Base-by-base conservation (phyloP, 306 rosid genomes). In the Dalbergia oliveri region DNA sequence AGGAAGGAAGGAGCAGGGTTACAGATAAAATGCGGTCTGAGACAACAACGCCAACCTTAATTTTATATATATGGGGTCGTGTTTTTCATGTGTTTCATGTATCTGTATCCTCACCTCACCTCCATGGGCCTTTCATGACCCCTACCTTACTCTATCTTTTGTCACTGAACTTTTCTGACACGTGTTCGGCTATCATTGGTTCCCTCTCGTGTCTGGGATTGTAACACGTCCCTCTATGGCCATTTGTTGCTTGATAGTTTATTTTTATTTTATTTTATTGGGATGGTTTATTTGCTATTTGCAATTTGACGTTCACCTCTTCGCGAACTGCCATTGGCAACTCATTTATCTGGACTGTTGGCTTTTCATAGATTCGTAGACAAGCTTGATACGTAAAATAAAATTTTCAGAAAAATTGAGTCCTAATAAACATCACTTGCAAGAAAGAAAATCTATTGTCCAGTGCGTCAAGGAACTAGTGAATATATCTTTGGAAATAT, bases 1-100 rank as follows among this genome's bases (percentile, higher is more conserved):
- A 37, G 41, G 23, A 19, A 37, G 41, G 23, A 19, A 80, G 66
- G 66, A 50, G 13, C 0, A 16, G 4, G 44, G 50, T 37, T 37
- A 39, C 51, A 66, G 51, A 66, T 39, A 66, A 39, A 39, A 39
- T 16, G 71, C 33, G 51, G 71, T 66, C 71, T 26, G 16, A 53
- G 15, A 66, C 33, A 4, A 11, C 50, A 4, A n/a, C 21, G 59
- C 4, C 54, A 49, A 4, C 57, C 57, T 50, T n/a, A n/a, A n/a
- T n/a, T 50, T 50, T n/a, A 2, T 1, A 0, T 26, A 26, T 26
- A 26, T 26, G 3, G 31, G 31, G 2, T 26, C 31, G 31, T 26
- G 31, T 26, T 2, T 54, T n/a, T 54, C 16, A 1, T 6, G 16
- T 8, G 21, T 54, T n/a, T 16, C 3, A 4, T 16, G 23, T 18